phyloP scores from a whole-genome alignment of 306 rosid species.

The Mucuna pruriens region DNA sequence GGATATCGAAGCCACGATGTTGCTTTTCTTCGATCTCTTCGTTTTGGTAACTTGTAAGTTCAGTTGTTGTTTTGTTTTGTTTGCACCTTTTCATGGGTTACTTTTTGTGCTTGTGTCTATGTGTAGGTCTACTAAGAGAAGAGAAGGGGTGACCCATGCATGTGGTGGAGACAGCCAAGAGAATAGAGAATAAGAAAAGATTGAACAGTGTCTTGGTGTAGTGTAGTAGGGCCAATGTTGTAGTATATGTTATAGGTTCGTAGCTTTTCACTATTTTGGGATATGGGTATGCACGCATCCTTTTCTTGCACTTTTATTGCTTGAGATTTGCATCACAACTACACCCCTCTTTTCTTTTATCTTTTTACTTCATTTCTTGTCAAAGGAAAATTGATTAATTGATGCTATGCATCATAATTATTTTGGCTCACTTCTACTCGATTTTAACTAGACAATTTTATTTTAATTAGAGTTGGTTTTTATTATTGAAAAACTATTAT shows the following conservation, averaged over 20 bases:
- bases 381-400: neutral
- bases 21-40: slow-evolving; percentile 22
- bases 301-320: neutral
- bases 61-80: slow-evolving; percentile 9
- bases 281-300: slow-evolving; percentile 1
- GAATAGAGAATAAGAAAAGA: slow-evolving; percentile 10
- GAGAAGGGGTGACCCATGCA: slow-evolving; percentile 6
- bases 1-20: slow-evolving; percentile 16
- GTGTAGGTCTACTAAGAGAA: neutral
- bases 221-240: neutral
- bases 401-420: no score
- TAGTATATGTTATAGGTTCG: neutral
- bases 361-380: neutral
- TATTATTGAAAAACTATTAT: no score
- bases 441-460: no score
- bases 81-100: slow-evolving; percentile 7
- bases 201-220: neutral
- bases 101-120: neutral
- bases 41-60: neutral
- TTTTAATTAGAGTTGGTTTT: no score
- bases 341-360: neutral
- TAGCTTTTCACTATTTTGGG: slow-evolving; percentile 27
- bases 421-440: no score
- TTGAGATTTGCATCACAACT: neutral
- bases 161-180: slow-evolving; percentile 1